Base-by-base conservation (phyloP, 176 grass and related monocot species). In the sorghum (Sorghum bicolor) region DNA sequence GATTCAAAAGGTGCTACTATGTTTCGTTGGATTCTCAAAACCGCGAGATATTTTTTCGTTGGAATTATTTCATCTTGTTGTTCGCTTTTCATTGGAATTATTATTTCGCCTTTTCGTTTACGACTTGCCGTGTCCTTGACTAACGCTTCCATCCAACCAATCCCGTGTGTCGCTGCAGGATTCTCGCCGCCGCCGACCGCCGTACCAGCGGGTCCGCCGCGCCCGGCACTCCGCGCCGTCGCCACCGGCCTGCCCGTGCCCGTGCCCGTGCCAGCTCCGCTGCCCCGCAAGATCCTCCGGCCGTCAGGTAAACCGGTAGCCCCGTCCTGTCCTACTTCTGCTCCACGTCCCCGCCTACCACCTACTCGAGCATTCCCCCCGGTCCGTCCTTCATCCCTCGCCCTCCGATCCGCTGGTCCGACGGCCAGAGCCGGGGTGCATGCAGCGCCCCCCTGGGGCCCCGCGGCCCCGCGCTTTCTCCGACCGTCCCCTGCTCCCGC, bases 241-340 rank as follows among this genome's bases (percentile, higher is more conserved):
- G 74, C 5, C 36, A 20, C 76, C 41, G 64, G 5, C 67, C 75
- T 67, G 70, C 16, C 53, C 75, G n/a, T 14, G 32, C 22, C 39
- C 76, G 15, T 29, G 37, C 50, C 50, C 0, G 50, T 55, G 50
- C 52, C 52, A 57, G 52, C 52, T 57, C 29, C 30, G 11, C 12
- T 25, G 12, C 71, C 77, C 53, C 83, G 78, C 72, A 89, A 72
- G 88, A 22, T 86, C 53, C 88, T 89, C 72, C 88, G 83, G 7
- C 78, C 83, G 25, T 40, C 41, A 89, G 83, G 88, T 89, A 89
- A 81, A 70, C 72, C n/a, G 75, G 50, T 37, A 48, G 37, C 53
- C 53, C 67, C 16, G 5, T 52, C 8, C 74, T 30, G 29, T 72
- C 30, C 50, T 12, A 13, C 57, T 61, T 1, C 22, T 25, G 57